These are phyloP conservation scores for Colletotrichum sp. DNA, from an alignment of 2,329 filamentous ascomycete species.

Conservation along the genomic window DNA sequence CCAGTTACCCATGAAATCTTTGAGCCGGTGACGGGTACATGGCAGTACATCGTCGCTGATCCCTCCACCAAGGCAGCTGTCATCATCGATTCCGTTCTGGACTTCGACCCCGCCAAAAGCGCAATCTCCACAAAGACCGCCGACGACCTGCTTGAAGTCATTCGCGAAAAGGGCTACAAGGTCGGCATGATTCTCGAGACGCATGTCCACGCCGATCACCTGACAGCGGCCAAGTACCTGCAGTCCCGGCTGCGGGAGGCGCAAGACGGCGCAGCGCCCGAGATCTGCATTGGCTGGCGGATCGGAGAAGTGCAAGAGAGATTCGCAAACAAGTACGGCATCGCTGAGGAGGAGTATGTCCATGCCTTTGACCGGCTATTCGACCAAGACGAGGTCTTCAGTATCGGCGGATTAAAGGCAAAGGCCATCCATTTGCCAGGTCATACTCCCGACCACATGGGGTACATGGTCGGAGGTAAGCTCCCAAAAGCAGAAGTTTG, in stretches of 20 bases:
- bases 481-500: background rate
- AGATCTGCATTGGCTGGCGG: slow-evolving; percentile 48
- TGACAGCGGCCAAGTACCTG: slow-evolving; percentile 60
- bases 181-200: slow-evolving; percentile 60
- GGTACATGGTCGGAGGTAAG: slow-evolving; percentile 45
- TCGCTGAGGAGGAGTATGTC: slow-evolving; percentile 37
- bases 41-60: slow-evolving; percentile 61
- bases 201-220: slow-evolving; percentile 60
- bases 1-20: slow-evolving; percentile 39
- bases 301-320: slow-evolving; percentile 46
- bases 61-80: slow-evolving; percentile 45
- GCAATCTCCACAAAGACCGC: slow-evolving; percentile 52
- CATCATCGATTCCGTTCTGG: slow-evolving; percentile 63
- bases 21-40: slow-evolving; percentile 46
- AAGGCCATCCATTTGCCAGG: slow-evolving; percentile 50
- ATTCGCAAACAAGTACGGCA: slow-evolving; percentile 44
- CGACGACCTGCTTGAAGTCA: slow-evolving; percentile 47
- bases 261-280: background rate
- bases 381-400: slow-evolving; percentile 46
- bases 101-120: slow-evolving; percentile 46
- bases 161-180: slow-evolving; percentile 46
- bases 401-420: slow-evolving; percentile 41
- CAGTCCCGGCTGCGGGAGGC: slow-evolving; percentile 41
- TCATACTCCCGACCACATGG: slow-evolving; percentile 54
- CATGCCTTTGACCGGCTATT: slow-evolving; percentile 47